Evolutionary conservation across 352 stramenopile species (phyloP), one percentile per base, ranked within the genome.

Genomic region (Saprolegnia parasitica): DNA sequence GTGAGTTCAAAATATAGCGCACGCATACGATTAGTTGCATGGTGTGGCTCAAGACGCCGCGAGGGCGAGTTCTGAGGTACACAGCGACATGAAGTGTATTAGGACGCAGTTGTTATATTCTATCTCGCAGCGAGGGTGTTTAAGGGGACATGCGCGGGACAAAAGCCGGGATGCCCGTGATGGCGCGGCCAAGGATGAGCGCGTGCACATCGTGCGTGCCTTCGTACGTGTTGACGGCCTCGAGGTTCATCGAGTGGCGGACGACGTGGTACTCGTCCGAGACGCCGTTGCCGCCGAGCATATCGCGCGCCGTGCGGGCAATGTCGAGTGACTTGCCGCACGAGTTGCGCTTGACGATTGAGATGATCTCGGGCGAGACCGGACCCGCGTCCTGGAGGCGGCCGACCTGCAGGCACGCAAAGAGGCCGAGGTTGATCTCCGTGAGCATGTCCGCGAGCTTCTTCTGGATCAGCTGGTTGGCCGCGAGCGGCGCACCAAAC

Each of bases 201-300:
- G 96, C 96, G 77, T 99, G 97, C 40, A 99, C 86, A 77, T 99
- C 97, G 76, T 99, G 96, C 26, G 97, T 99, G 56, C 97, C 97
- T 80, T 99, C 97, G 81, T 99, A 99, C 21, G 97, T 99, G 83
- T 99, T 99, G 39, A 99, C 97, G 23, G 96, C 95, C 78, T 99
- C 97, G 47, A 99, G 81, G 73, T 99, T 99, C 74, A 98, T 95
- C 32, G 97, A 77, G 75, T 99, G 96, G 54, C 97, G 91, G 72
- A 99, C 99, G 65, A 99, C 81, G 76, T 99, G 96, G 81, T 99
- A 99, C 76, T 99, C 97, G 77, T 99, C 97, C 64, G 91, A 98
- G 65, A 99, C 95, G 29, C 97, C 97, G 78, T 99, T 99, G 63
- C 95, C 97, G 47, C 97, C 97, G 40, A 99, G 82, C 96, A 99